These are phyloP conservation scores for Amaranthus cruentus DNA, from an alignment of 148 eudicot species.

Conservation along the genomic window DNA sequence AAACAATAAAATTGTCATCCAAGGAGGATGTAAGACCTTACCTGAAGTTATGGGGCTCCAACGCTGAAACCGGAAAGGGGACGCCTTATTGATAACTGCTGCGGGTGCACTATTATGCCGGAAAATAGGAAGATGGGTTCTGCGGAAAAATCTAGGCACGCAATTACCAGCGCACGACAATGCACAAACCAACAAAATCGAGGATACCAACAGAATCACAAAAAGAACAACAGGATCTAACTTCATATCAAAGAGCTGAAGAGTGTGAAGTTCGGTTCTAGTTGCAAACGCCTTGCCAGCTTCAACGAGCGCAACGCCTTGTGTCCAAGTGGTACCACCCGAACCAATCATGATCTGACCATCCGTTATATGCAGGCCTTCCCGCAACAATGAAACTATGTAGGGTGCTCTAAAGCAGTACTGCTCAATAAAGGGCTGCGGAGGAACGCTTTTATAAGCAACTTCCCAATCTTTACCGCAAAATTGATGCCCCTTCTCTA, in stretches of 20 bases:
- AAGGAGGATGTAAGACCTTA: conserved; percentile 25
- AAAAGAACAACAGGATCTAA: conserved; percentile 60
- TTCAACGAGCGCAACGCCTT: conserved; percentile 90
- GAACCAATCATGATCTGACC: conserved; percentile 69
- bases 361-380: conserved; percentile 86
- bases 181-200: conserved; percentile 48
- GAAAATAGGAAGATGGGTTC: conserved; percentile 63
- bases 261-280: conserved; percentile 35
- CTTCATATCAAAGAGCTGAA: conserved; percentile 57
- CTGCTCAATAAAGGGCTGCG: conserved; percentile 96
- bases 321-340: conserved; percentile 97
- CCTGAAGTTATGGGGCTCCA: conserved; percentile 86
- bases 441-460: conserved; percentile 74
- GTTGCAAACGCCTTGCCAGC: conserved; percentile 77
- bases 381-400: conserved; percentile 66
- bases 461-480: conserved; percentile 77
- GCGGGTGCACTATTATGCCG: conserved; percentile 56
- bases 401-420: conserved; percentile 98
- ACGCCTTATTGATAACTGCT: conserved; percentile 53
- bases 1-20: no score
- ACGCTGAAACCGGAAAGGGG: conserved; percentile 60
- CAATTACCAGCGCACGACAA: conserved; percentile 57
- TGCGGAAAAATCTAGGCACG: conserved; percentile 51
- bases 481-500: conserved; percentile 75
- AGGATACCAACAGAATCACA: conserved; percentile 52